phyloP scores from a whole-genome alignment of 1,284 basidiomycete genomes.

The Sutorius eximius region DNA sequence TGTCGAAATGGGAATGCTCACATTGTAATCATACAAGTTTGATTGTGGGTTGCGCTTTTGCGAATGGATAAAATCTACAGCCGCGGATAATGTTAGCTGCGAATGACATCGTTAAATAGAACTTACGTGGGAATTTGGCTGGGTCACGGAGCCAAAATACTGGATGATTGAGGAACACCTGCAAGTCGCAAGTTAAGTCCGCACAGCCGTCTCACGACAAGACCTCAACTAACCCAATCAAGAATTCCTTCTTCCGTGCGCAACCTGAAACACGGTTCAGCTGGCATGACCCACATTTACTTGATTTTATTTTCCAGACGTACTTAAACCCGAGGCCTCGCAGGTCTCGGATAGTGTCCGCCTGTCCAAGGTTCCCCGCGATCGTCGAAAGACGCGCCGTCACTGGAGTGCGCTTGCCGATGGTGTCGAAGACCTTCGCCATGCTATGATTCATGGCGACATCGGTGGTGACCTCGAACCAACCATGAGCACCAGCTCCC shows the following conservation, averaged over 20 bases:
- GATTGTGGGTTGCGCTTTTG: slow-evolving; percentile 49
- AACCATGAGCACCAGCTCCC: slow-evolving; percentile 56
- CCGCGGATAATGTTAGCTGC: neutral
- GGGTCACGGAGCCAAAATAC: slow-evolving; percentile 42
- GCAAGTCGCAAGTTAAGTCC: neutral
- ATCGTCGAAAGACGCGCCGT: slow-evolving; percentile 26
- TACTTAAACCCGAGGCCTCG: slow-evolving; percentile 28
- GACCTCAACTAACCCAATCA: slow-evolving; percentile 39
- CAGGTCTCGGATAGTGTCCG: slow-evolving; percentile 43
- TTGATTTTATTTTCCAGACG: neutral
- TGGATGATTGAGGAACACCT: slow-evolving; percentile 42
- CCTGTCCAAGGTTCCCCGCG: slow-evolving; percentile 43
- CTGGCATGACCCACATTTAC: slow-evolving; percentile 1
- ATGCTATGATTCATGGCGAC: slow-evolving; percentile 45
- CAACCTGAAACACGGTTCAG: slow-evolving; percentile 8
- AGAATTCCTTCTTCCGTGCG: slow-evolving; percentile 45
- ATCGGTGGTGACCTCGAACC: slow-evolving; percentile 44
- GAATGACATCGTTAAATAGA: neutral
- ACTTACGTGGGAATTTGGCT: slow-evolving; percentile 46
- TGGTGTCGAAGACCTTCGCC: slow-evolving; percentile 19
- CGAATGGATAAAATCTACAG: slow-evolving; percentile 47
- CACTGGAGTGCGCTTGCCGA: slow-evolving; percentile 24
- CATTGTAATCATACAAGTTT: slow-evolving; percentile 14
- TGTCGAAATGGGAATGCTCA: neutral
- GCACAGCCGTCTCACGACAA: neutral